Conservation (phyloP, 805 yeast genomes). For the Candida hungchunana region DNA sequence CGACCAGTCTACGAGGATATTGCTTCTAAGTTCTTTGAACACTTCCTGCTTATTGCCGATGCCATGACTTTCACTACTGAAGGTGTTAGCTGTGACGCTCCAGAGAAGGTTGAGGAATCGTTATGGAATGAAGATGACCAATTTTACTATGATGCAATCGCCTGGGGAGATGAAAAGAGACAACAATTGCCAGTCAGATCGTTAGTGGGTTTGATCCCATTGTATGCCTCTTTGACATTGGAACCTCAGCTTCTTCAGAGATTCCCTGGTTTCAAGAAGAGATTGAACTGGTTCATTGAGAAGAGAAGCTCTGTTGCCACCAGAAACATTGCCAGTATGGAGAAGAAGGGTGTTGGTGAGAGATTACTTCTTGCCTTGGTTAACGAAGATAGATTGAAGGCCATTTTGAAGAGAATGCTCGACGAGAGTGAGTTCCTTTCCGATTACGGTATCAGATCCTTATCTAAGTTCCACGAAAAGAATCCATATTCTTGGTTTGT, state of each 20-base stretch:
- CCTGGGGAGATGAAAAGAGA: constrained; percentile 66
- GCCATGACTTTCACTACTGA: constrained; percentile 71
- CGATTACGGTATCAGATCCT: constrained; percentile 79
- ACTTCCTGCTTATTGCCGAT: constrained; percentile 84
- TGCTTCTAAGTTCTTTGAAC: constrained; percentile 93
- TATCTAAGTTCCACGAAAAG: constrained; percentile 80
- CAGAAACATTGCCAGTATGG: constrained; percentile 85
- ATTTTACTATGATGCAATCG: constrained; percentile 86
- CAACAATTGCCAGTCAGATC: constrained; percentile 82
- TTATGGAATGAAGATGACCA: constrained; percentile 89
- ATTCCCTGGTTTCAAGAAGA: constrained; percentile 77
- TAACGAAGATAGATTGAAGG: constrained; percentile 68
- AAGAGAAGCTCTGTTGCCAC: constrained; percentile 66
- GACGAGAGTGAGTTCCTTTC: constrained; percentile 85
- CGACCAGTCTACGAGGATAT: constrained; percentile 87
- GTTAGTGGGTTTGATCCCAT: constrained; percentile 85
- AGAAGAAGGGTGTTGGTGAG: constrained; percentile 70
- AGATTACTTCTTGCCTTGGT: constrained; percentile 77
- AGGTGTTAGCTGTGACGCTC: constrained; percentile 22
- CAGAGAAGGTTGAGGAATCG: constrained; percentile 50
- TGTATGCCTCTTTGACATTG: constrained; percentile 82
- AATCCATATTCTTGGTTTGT: constrained; percentile 84
- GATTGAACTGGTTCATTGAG: constrained; percentile 79
- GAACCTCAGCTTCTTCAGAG: constrained; percentile 77
- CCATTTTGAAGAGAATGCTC: constrained; percentile 74